phyloP scores from a whole-genome alignment of 164 flowering plant genomes.

The Vitis amurensis region DNA sequence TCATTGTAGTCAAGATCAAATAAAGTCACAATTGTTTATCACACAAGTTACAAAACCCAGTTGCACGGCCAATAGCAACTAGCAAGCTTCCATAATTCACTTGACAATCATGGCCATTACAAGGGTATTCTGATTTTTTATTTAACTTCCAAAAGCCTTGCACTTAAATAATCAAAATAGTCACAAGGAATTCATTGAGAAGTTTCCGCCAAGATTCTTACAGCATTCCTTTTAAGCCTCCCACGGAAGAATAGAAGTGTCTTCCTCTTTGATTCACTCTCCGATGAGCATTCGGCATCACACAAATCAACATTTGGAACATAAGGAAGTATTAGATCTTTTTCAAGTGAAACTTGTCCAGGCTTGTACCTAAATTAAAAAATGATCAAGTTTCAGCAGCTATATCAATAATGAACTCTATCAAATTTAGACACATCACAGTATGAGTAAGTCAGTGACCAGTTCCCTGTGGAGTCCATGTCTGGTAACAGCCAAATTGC shows the following conservation, averaged over 20 bases:
- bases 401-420: background rate
- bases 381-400: constrained; percentile 7
- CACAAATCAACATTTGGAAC: constrained; percentile 87
- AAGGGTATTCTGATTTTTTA: no score
- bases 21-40: no score
- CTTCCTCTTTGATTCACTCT: constrained; percentile 57
- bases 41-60: no score
- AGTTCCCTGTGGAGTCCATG: constrained; percentile 98
- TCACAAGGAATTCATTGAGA: background rate
- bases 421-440: background rate
- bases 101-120: no score
- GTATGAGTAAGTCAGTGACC: constrained; percentile 39
- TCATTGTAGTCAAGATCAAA: no score
- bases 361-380: constrained; percentile 82
- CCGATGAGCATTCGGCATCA: constrained; percentile 66
- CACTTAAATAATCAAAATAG: no score
- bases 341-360: constrained; percentile 94
- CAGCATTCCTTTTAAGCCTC: constrained; percentile 97
- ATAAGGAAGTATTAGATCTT: constrained; percentile 95
- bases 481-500: constrained; percentile 61
- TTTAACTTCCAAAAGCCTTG: no score
- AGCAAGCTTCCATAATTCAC: no score
- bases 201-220: constrained; percentile 32
- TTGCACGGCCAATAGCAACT: no score
- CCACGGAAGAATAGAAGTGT: constrained; percentile 88